Evolutionary conservation across 192 early-diverging fungal species (phyloP).

Genomic region (Chytriomyces sp.): DNA sequence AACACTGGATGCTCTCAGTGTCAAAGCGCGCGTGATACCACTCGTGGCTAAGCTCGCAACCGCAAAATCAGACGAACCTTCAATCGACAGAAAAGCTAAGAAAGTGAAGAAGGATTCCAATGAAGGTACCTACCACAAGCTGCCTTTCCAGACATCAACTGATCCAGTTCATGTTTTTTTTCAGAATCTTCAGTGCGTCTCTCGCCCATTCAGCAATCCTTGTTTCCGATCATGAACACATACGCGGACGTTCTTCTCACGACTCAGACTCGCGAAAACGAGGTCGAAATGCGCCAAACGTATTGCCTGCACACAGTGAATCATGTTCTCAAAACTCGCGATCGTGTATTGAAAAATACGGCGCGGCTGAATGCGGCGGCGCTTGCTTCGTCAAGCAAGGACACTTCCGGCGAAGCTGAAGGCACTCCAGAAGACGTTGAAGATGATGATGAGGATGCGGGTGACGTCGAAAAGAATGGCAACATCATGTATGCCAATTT

Average conservation of each 20-base stretch:
- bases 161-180: too few species aligned
- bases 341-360: conserved; percentile 81
- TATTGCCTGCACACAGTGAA: conserved; percentile 89
- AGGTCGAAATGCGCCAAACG: conserved; percentile 70
- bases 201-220: conserved; percentile 36
- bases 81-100: too few species aligned
- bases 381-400: not conserved
- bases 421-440: conserved; percentile 42
- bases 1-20: too few species aligned
- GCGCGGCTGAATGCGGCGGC: conserved; percentile 46
- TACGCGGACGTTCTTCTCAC: conserved; percentile 82
- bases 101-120: too few species aligned
- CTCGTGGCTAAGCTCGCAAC: too few species aligned
- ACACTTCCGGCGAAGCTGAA: conserved; percentile 37
- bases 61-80: too few species aligned
- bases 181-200: not conserved
- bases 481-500: conserved; percentile 19
- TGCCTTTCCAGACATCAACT: too few species aligned
- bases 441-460: conserved; percentile 3
- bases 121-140: too few species aligned
- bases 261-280: conserved; percentile 63
- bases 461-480: conserved; percentile 55
- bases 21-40: too few species aligned
- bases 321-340: conserved; percentile 84
- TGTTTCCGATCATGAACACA: conserved; percentile 56